phyloP scores from a whole-genome alignment of 306 rosid species.

The Cyamopsis tetragonoloba region DNA sequence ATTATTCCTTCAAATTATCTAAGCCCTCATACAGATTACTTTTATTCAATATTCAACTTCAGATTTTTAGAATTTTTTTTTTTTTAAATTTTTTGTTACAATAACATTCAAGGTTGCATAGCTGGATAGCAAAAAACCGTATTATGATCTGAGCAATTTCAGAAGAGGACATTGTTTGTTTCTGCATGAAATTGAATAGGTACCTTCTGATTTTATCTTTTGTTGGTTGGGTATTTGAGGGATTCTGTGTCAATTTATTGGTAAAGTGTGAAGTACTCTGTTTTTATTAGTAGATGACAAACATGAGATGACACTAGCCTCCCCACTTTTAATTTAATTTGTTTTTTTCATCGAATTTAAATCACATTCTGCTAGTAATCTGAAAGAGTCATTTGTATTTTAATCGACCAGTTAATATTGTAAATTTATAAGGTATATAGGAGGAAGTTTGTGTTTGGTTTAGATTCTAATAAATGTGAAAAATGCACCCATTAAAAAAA shows the following conservation, averaged over 20 bases:
- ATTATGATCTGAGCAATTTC: conserved; percentile 16
- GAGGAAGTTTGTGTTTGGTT: no score
- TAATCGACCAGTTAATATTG: background rate
- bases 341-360: background rate
- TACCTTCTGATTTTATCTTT: conserved; percentile 11
- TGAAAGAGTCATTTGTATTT: background rate
- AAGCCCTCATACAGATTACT: no score
- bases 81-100: conserved; percentile 34
- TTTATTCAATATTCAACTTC: conserved; percentile 11
- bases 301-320: conserved; percentile 2
- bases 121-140: conserved; percentile 41
- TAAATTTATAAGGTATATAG: no score
- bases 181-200: conserved; percentile 31
- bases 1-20: no score
- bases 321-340: background rate
- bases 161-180: conserved; percentile 30
- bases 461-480: no score
- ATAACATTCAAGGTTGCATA: conserved; percentile 43
- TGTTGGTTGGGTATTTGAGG: conserved; percentile 12
- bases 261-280: conserved; percentile 10
- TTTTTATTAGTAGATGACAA: conserved; percentile 4
- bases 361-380: background rate
- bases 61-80: conserved; percentile 37
- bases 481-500: no score
- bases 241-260: conserved; percentile 25